These are phyloP conservation scores for Lipomyces yamanashiensis DNA, from an alignment of 805 yeast species.

Conservation along the genomic window DNA sequence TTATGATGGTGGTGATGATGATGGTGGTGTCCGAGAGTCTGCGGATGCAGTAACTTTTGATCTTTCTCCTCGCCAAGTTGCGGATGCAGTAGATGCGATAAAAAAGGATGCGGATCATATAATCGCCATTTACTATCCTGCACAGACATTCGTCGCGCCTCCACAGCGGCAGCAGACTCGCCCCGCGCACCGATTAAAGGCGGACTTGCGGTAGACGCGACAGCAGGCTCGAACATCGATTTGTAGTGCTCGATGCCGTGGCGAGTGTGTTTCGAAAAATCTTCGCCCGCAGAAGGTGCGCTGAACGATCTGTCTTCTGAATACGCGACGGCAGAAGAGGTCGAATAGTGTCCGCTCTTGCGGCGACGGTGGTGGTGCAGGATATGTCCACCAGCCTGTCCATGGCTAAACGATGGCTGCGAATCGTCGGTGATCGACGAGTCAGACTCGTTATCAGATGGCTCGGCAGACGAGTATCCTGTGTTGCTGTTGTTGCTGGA, in stretches of 20 bases:
- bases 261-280: no score
- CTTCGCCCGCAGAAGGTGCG: no score
- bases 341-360: not conserved
- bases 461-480: conserved; percentile 25
- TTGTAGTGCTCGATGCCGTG: conserved; percentile 13
- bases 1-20: conserved; percentile 10
- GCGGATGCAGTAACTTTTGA: not conserved
- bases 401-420: conserved; percentile 10
- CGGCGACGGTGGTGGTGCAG: conserved; percentile 12
- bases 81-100: conserved; percentile 23
- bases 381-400: conserved; percentile 12
- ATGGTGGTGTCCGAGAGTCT: not conserved
- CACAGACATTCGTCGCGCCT: conserved; percentile 5
- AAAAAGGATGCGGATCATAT: conserved; percentile 33
- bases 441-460: conserved; percentile 15
- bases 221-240: not conserved
- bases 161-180: conserved; percentile 1
- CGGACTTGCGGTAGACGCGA: not conserved
- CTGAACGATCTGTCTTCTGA: no score
- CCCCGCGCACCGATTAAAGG: not conserved
- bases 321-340: not conserved
- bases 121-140: conserved; percentile 26
- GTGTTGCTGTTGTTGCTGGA: not conserved
- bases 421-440: conserved; percentile 9
- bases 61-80: not conserved